Evolutionary conservation across 352 stramenopile genomes (phyloP).

Genomic region (Aphanomyces invadans): DNA sequence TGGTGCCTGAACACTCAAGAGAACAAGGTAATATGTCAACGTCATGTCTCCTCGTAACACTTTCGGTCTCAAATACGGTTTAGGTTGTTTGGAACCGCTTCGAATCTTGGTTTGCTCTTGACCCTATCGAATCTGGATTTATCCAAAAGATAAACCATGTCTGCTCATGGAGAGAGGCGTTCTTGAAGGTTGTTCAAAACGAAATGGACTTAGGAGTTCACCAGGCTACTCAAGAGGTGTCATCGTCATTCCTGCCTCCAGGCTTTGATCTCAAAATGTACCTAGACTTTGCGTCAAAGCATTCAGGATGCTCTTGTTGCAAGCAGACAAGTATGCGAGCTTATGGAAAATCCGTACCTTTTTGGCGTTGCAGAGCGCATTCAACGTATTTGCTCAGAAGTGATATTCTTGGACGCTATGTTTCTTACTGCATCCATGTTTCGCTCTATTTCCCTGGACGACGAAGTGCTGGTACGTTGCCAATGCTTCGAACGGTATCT

Average conservation of each 20-base stretch:
- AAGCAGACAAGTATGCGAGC: slow-evolving; percentile 11
- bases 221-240: not conserved
- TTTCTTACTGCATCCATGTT: slow-evolving; percentile 11
- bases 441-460: not conserved
- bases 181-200: slow-evolving; percentile 5
- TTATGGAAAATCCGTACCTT: slow-evolving; percentile 12
- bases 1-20: not conserved
- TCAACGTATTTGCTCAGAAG: slow-evolving; percentile 13
- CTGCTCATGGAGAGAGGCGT: slow-evolving; percentile 15
- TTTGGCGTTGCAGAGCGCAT: not conserved
- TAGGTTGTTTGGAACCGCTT: slow-evolving; percentile 10
- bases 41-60: too few species aligned
- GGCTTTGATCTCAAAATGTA: not conserved
- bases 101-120: not conserved
- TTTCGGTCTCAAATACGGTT: too few species aligned
- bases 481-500: too few species aligned
- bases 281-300: slow-evolving; percentile 2
- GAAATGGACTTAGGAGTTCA: not conserved
- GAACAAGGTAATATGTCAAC: not conserved
- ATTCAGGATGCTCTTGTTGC: not conserved
- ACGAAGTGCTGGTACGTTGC: slow-evolving; percentile 4
- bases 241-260: too few species aligned
- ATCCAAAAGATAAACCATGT: slow-evolving; percentile 20
- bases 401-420: slow-evolving; percentile 20
- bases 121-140: not conserved